Evolutionary conservation across 106 monocot genomes (phyloP).

Genomic region (Acorus calamus): DNA sequence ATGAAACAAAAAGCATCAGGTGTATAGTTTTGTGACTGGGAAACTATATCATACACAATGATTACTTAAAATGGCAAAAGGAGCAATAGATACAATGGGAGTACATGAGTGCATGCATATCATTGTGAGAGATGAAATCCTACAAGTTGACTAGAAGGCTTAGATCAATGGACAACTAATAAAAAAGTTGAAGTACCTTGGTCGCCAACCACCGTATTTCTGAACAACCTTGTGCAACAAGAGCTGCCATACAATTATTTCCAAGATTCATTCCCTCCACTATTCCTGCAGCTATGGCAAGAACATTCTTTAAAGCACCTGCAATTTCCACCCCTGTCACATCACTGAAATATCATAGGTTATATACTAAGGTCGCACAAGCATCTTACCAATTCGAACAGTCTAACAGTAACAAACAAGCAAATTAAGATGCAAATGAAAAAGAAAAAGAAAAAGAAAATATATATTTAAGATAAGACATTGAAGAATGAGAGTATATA

Average conservation of each 20-base stretch:
- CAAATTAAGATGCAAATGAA: too few relatives aligned
- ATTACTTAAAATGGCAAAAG: too few relatives aligned
- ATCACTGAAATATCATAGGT: constrained; percentile 65
- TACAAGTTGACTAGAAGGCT: neutral
- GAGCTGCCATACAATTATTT: constrained; percentile 98
- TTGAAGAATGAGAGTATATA: too few relatives aligned
- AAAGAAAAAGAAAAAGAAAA: too few relatives aligned
- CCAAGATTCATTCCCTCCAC: constrained; percentile 97
- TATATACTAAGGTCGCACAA: constrained; percentile 8
- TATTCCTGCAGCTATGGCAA: constrained; percentile 96
- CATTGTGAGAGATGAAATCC: too few relatives aligned
- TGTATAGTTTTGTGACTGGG: neutral
- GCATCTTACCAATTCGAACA: too few relatives aligned
- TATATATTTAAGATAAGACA: too few relatives aligned
- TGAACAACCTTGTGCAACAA: constrained; percentile 97
- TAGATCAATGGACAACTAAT: neutral
- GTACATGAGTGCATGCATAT: too few relatives aligned
- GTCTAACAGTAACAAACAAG: too few relatives aligned
- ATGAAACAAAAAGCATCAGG: constrained; percentile 1
- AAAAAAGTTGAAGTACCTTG: constrained; percentile 29
- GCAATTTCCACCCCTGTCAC: constrained; percentile 94
- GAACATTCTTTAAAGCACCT: constrained; percentile 90
- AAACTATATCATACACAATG: too few relatives aligned
- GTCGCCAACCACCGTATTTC: constrained; percentile 91
- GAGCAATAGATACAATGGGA: too few relatives aligned